Evolutionary conservation across 768 basidiomycete genomes (phyloP).

Genomic region (Sarcodon aspratus): DNA sequence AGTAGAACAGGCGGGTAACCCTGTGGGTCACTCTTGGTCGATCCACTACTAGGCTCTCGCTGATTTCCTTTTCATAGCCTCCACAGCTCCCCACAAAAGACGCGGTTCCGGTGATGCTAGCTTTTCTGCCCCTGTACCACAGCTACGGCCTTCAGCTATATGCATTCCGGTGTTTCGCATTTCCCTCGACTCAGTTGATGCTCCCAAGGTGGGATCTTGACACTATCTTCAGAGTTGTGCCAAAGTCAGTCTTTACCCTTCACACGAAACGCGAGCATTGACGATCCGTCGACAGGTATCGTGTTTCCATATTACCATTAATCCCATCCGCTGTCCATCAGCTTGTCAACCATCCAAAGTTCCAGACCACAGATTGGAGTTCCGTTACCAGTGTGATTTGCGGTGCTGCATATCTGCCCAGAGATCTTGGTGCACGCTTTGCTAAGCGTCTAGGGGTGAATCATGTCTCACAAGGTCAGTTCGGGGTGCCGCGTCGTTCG

Average conservation of each 20-base stretch:
- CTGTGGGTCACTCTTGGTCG: background rate
- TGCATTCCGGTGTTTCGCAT: conserved; percentile 34
- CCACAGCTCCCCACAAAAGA: conserved; percentile 15
- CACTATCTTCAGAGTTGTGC: conserved; percentile 36
- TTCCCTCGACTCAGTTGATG: conserved; percentile 37
- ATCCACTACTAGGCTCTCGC: background rate
- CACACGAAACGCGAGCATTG: background rate
- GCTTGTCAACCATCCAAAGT: conserved; percentile 39
- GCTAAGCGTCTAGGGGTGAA: background rate
- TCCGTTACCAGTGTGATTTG: conserved; percentile 30
- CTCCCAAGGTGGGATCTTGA: conserved; percentile 53
- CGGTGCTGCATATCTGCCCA: conserved; percentile 63
- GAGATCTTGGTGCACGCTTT: conserved; percentile 34
- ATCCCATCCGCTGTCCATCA: conserved; percentile 61
- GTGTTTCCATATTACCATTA: conserved; percentile 33
- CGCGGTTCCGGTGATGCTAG: conserved; percentile 36
- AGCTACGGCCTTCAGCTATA: conserved; percentile 47
- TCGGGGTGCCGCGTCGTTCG: too few relatives aligned
- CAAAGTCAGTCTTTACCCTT: conserved; percentile 35
- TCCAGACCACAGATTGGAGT: conserved; percentile 40
- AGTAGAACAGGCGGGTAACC: background rate
- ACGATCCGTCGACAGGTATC: conserved; percentile 29
- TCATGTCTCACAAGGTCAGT: too few relatives aligned
- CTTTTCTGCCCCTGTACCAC: conserved; percentile 60
- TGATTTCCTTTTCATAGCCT: background rate